A percentile compares a stretch with the other conserved stretches of the same genome.
phyloP scores from a whole-genome alignment of 179 eudicot species.

The Dionaea muscipula region DNA sequence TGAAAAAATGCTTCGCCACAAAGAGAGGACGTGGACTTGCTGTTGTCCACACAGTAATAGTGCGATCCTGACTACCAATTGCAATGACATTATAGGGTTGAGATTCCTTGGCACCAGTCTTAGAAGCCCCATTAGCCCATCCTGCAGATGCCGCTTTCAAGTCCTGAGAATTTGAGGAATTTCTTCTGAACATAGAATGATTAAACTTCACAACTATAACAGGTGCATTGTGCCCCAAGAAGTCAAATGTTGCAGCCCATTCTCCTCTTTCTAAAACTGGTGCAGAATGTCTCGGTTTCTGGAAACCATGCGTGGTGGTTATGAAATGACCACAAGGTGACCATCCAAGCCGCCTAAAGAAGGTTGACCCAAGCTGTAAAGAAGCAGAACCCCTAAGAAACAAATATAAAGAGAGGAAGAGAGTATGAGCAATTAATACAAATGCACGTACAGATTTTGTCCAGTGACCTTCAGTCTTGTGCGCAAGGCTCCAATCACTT shows the following conservation, averaged over 20 bases:
- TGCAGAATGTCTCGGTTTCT: conserved; percentile 95
- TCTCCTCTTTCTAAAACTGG: conserved; percentile 97
- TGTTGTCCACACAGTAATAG: conserved; percentile 97
- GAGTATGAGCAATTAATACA: conserved; percentile 5
- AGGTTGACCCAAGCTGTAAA: conserved; percentile 93
- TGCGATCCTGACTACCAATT: conserved; percentile 95
- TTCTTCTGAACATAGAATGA: conserved; percentile 80
- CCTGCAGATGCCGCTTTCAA: conserved; percentile 49
- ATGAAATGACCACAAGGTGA: conserved; percentile 96
- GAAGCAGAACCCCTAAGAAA: conserved; percentile 10
- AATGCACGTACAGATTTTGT: conserved; percentile 68
- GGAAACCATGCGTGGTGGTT: conserved; percentile 95
- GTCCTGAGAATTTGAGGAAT: conserved; percentile 39
- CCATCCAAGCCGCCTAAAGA: conserved; percentile 98
- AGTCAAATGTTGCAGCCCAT: conserved; percentile 97
- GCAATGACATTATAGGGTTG: conserved; percentile 88
- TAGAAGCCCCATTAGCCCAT: conserved; percentile 73
- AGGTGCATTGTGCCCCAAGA: conserved; percentile 96
- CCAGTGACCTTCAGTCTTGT: conserved; percentile 98
- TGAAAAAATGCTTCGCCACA: conserved; percentile 92
- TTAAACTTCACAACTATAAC: conserved; percentile 88
- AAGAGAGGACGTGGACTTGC: conserved; percentile 96
- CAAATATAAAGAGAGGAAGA: background rate
- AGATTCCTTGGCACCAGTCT: conserved; percentile 64
- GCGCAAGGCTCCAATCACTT: conserved; percentile 97